Evolutionary conservation across 2,329 filamentous ascomycete genomes (phyloP).

Genomic region (Epichloe coenophiala): DNA sequence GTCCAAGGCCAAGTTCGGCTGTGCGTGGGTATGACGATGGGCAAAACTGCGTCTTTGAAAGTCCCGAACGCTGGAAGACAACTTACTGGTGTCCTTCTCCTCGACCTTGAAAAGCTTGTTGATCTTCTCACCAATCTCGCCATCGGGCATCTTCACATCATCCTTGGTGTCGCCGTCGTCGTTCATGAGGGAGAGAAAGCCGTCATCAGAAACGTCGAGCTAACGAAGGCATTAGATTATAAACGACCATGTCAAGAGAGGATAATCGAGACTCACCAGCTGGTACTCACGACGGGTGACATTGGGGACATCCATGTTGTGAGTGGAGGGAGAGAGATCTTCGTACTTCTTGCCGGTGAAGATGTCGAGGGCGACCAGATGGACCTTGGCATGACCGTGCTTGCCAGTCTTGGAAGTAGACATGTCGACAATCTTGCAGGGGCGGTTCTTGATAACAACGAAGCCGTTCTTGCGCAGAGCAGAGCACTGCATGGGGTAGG

Average conservation of each 20-base stretch:
- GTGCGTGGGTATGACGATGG: not conserved
- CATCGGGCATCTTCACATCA: constrained; percentile 86
- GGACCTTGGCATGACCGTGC: constrained; percentile 99
- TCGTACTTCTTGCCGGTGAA: constrained; percentile 99
- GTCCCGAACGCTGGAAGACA: not conserved
- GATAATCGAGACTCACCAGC: constrained; percentile 51
- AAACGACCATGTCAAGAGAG: not conserved
- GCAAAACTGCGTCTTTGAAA: not conserved
- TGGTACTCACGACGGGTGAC: constrained; percentile 84
- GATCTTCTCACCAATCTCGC: constrained; percentile 81
- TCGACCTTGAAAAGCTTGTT: constrained; percentile 63
- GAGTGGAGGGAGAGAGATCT: constrained; percentile 92
- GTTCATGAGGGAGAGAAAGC: constrained; percentile 86
- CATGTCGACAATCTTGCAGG: constrained; percentile 99
- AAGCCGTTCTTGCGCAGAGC: constrained; percentile 98
- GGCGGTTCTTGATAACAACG: constrained; percentile 96
- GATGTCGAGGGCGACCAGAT: constrained; percentile 95
- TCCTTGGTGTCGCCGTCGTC: constrained; percentile 81
- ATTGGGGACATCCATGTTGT: constrained; percentile 96
- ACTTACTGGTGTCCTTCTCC: constrained; percentile 90
- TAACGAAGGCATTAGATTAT: constrained; percentile 21
- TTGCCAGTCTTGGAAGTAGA: constrained; percentile 99
- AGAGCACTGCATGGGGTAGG: constrained; percentile 98
- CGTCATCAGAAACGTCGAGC: constrained; percentile 89
- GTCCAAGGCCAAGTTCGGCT: not conserved